phyloP scores from a whole-genome alignment of 169 alveolate genomes.

The Cryptosporidium tyzzeri region DNA sequence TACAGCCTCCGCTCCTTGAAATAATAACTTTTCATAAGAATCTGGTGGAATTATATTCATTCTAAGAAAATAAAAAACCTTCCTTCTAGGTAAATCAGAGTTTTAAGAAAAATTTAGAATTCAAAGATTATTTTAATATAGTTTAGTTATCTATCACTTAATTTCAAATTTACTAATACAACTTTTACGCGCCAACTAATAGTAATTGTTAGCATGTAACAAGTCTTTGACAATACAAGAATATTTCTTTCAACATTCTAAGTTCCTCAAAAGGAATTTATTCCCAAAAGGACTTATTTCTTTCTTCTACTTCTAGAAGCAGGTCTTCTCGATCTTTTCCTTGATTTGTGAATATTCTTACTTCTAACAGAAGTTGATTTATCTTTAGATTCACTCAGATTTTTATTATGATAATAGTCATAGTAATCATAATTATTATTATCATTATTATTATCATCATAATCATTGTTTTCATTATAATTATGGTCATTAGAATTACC shows the following conservation, averaged over 20 bases:
- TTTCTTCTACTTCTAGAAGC: not conserved
- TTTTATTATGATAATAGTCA: no score
- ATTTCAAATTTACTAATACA: no score
- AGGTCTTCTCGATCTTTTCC: not conserved
- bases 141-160: no score
- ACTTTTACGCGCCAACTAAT: not conserved
- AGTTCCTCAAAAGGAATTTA: not conserved
- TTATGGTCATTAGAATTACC: no score
- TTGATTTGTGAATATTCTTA: not conserved
- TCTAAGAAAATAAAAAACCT: not conserved
- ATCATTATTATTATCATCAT: no score
- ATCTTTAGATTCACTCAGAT: not conserved
- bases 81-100: not conserved
- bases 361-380: not conserved
- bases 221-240: no score
- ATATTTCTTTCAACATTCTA: not conserved
- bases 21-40: not conserved
- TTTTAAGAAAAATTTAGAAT: no score
- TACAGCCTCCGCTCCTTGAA: slow-evolving; percentile 76
- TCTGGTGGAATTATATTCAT: not conserved
- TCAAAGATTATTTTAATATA: no score
- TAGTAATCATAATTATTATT: no score
- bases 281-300: not conserved
- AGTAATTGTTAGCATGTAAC: not conserved
- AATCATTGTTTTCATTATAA: no score